Percentiles rank a stretch among this genome's conserved stretches.
Evolutionary conservation across 306 rosid genomes (phyloP).

Genomic region (Cercis canadensis): DNA sequence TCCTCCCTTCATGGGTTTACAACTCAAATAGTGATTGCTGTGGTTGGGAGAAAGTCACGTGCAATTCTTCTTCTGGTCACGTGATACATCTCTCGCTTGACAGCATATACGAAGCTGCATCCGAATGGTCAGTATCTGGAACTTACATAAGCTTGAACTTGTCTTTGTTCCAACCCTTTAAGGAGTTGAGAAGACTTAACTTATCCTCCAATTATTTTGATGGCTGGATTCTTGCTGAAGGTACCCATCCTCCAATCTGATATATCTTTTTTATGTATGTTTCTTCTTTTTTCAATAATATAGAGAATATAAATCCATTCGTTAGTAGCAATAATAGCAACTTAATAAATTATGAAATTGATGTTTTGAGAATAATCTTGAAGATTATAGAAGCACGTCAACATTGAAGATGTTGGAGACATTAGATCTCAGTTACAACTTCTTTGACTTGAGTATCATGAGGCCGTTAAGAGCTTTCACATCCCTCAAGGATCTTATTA

Average conservation of each 20-base stretch:
- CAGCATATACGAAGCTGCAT: too few species aligned
- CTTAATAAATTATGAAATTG: too few species aligned
- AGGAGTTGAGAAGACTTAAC: background rate
- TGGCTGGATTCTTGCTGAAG: too few species aligned
- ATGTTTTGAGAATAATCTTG: too few species aligned
- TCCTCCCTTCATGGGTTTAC: slow-evolving; percentile 1
- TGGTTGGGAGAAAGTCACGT: background rate
- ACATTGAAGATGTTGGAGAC: background rate
- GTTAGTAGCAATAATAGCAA: background rate
- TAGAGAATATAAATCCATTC: too few species aligned
- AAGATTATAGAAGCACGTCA: background rate
- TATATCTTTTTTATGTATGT: too few species aligned
- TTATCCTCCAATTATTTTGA: too few species aligned
- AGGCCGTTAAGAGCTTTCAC: background rate
- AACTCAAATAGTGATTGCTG: slow-evolving; percentile 13
- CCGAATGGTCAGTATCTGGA: too few species aligned
- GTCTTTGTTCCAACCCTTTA: background rate
- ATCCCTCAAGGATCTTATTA: background rate
- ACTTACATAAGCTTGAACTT: background rate
- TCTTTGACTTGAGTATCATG: background rate
- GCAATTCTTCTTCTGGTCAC: background rate
- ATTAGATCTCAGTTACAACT: background rate
- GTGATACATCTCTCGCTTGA: background rate
- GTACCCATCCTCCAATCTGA: too few species aligned
- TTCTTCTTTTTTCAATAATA: too few species aligned